Base-by-base conservation (phyloP, 163 green algal species). In the Coccomyxa subellipsoidea region DNA sequence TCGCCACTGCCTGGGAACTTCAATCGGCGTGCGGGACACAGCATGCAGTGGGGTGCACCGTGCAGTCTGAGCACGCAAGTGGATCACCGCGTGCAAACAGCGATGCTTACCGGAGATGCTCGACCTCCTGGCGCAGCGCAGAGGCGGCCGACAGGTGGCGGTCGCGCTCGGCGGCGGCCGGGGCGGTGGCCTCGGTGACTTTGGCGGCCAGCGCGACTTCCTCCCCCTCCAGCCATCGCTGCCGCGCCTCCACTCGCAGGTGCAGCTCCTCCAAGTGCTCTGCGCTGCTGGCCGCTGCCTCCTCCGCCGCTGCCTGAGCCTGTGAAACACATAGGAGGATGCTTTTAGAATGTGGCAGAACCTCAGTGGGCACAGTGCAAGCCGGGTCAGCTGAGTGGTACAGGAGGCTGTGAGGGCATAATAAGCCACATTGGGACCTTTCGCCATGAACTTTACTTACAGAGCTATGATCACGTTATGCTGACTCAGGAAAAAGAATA, bases 161-260 rank as follows among this genome's bases (percentile, higher is more conserved):
- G 47, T 38, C n/a, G 27, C 79, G 69, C 38, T 85, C 34, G n/a
- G 39, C 69, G 39, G 78, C 38, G 0, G 78, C 75, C 53, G 85
- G 85, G 7, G 38, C 54, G 2, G 85, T 78, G 2, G 82, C 82
- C 76, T 85, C 85, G 9, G 47, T 39, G 0, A 86, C 72, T 38
- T 88, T 88, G 54, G 18, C 31, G n/a, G 81, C 81, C 37, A 88
- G 81, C 59, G 40, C 54, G 31, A 31, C 69, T 32, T 79, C 76
- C 72, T 77, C 81, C 29, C 77, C 36, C 15, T 59, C 66, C 21
- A 85, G 80, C 82, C 71, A 83, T 47, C 76, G 53, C 82, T 81
- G 78, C 53, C 71, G 38, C 32, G 78, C 78, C 29, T 76, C 77
- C 27, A 83, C 78, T 29, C 78, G 82, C 1, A 40, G 69, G n/a